Evolutionary conservation across 2,329 filamentous ascomycete genomes (phyloP).

Genomic region (Ophiostoma tasmaniense): DNA sequence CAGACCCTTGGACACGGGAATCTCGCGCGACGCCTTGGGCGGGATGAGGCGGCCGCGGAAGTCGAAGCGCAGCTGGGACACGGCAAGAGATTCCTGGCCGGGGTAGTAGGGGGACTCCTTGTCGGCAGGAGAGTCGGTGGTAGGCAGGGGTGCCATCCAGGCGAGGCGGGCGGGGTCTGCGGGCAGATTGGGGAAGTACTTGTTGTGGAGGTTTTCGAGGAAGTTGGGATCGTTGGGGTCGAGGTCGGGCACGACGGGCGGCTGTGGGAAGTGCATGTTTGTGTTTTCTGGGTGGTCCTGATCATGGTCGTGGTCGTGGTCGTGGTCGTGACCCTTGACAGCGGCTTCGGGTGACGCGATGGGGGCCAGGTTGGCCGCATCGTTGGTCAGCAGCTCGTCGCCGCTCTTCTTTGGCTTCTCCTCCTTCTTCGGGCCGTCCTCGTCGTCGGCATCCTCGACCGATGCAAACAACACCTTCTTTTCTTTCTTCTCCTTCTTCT

Average conservation of each 20-base stretch:
- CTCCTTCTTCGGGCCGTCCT: not conserved
- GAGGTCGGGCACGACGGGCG: conserved; percentile 55
- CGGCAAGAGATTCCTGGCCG: conserved; percentile 58
- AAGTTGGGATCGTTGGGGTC: conserved; percentile 79
- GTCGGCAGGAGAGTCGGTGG: conserved; percentile 55
- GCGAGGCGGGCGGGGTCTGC: conserved; percentile 77
- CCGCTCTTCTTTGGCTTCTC: conserved; percentile 6
- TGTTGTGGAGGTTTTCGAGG: conserved; percentile 72
- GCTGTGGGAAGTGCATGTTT: conserved; percentile 53
- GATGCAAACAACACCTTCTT: conserved; percentile 11
- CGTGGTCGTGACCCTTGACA: conserved; percentile 8
- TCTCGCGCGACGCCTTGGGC: conserved; percentile 61
- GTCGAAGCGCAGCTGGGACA: conserved; percentile 78
- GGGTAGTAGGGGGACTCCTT: conserved; percentile 75
- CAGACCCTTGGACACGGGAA: conserved; percentile 70
- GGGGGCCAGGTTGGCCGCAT: conserved; percentile 33
- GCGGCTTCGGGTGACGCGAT: conserved; percentile 26
- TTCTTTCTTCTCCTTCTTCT: conserved; percentile 14
- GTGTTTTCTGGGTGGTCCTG: conserved; percentile 23
- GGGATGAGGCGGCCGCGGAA: conserved; percentile 75
- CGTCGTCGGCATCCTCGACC: not conserved
- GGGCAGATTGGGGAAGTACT: conserved; percentile 86
- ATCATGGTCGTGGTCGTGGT: conserved; percentile 21
- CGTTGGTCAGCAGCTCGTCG: not conserved
- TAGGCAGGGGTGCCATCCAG: conserved; percentile 75